phyloP scores from a whole-genome alignment of 2,329 filamentous ascomycete species.

The Leptographium flavum region DNA sequence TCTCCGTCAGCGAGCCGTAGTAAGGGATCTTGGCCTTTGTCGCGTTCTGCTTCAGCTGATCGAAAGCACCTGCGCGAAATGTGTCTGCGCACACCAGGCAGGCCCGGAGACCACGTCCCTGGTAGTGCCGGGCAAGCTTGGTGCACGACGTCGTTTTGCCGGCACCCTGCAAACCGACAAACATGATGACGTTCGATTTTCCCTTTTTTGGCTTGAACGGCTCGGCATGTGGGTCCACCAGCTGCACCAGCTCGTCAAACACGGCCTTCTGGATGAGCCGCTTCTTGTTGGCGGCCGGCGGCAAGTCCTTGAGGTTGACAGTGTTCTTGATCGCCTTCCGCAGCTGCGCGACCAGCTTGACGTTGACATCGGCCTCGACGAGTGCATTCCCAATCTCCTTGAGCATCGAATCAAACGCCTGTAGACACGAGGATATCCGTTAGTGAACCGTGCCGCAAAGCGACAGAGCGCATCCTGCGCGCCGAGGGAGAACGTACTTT shows the following conservation, averaged over 20 bases:
- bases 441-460: background rate
- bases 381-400: slow-evolving; percentile 96
- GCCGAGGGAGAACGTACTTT: slow-evolving; percentile 43
- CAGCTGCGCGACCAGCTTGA: slow-evolving; percentile 78
- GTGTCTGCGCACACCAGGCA: slow-evolving; percentile 96
- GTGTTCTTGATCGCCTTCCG: slow-evolving; percentile 82
- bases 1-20: slow-evolving; percentile 92
- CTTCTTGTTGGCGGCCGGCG: slow-evolving; percentile 92
- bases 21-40: slow-evolving; percentile 99
- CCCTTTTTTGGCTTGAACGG: slow-evolving; percentile 96
- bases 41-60: slow-evolving; percentile 96
- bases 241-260: slow-evolving; percentile 88
- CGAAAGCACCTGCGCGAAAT: slow-evolving; percentile 95
- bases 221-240: slow-evolving; percentile 90
- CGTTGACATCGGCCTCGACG: slow-evolving; percentile 93
- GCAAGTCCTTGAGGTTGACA: slow-evolving; percentile 91
- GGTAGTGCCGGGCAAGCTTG: slow-evolving; percentile 89
- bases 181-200: slow-evolving; percentile 96
- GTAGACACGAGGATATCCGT: background rate
- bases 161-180: slow-evolving; percentile 92
- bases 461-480: background rate
- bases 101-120: slow-evolving; percentile 80
- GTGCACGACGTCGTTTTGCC: slow-evolving; percentile 98
- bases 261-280: slow-evolving; percentile 95
- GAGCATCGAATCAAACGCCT: slow-evolving; percentile 96